A percentile compares a stretch with the other conserved stretches of the same genome.
These are phyloP conservation scores for Schwanniomyces pseudopolymorphus DNA, from an alignment of 805 yeast genomes.

Conservation along the genomic window DNA sequence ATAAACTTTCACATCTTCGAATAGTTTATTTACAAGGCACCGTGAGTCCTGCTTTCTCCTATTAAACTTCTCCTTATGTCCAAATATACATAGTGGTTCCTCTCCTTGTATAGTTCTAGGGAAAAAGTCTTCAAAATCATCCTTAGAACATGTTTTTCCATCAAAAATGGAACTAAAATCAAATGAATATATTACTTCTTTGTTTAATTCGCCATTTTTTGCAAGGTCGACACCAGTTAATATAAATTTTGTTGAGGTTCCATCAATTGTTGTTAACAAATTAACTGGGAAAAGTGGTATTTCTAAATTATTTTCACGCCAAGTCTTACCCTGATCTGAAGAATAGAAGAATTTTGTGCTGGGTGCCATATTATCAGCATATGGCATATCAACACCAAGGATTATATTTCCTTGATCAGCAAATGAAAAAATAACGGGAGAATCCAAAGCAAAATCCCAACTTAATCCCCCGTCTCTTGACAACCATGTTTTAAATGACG, in stretches of 20 bases:
- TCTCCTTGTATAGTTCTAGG: constrained; percentile 43
- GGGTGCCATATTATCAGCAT: constrained; percentile 11
- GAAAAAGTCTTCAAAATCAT: constrained; percentile 66
- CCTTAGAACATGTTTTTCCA: constrained; percentile 41
- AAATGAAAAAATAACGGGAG: constrained; percentile 54
- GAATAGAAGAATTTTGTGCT: constrained; percentile 44
- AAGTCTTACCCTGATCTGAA: constrained; percentile 69
- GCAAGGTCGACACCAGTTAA: constrained; percentile 41
- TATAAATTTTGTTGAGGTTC: constrained; percentile 61
- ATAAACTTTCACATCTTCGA: constrained; percentile 43
- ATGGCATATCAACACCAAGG: constrained; percentile 51
- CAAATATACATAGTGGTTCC: constrained; percentile 58
- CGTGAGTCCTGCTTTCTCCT: constrained; percentile 65
- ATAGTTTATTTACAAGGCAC: constrained; percentile 57
- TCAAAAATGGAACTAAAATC: constrained; percentile 61
- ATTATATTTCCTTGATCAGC: constrained; percentile 81
- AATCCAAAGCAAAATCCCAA: constrained; percentile 59
- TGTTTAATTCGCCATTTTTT: constrained; percentile 5
- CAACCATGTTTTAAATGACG: constrained; percentile 45
- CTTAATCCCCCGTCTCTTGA: constrained; percentile 78
- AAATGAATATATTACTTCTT: constrained; percentile 34
- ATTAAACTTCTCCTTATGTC: constrained; percentile 60
- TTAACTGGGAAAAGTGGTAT: constrained; percentile 37
- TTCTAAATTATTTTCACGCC: constrained; percentile 55
- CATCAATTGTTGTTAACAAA: constrained; percentile 64